Base-by-base conservation (phyloP, 1,284 basidiomycete genomes). In the Albatrellus sp. region DNA sequence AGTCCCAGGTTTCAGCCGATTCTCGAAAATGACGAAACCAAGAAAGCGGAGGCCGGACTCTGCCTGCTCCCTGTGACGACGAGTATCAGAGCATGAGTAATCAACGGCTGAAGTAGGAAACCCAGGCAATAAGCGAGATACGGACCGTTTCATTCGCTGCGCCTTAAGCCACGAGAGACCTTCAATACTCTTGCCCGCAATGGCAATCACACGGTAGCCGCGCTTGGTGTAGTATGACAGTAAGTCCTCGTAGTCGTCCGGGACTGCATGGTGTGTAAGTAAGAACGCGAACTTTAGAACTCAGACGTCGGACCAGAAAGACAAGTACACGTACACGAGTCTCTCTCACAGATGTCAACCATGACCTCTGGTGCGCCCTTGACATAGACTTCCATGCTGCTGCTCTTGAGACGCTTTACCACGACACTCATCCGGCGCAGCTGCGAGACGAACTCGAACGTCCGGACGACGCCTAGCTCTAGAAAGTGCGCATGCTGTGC, bases 341-440 rank as follows among this genome's bases (percentile, higher is more conserved):
- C 76, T 50, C 73, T 82, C 47, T 91, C 84, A 59, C 93, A 98
- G 48, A 99, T 98, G 39, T 96, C 93, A 2, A 68, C 62, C 92
- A 99, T 98, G 45, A 96, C 90, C 61, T 99, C 96, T 0, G 96
- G 96, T 1, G 96, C 96, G 17, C 96, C 96, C 61, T 99, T 99
- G 58, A 94, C 93, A 60, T 97, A 98, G 7, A 98, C 75, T 60
- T 98, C 94, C 90, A 98, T 98, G 58, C 87, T 90, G 38, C 67
- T 79, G 51, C 92, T 93, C 63, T 89, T 96, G 47, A 98, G 75
- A 43, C 90, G 75, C 63, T 98, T 98, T 55, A 98, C 94, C 46
- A 99, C 79, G 24, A 98, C 96, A 51, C 91, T 96, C 96, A 98
- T 99, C 43, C 96, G 70, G 31, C 96, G 77, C 16, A 98, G 72